Base-by-base conservation (phyloP, 352 stramenopile species). In the Pythium apleroticum region DNA sequence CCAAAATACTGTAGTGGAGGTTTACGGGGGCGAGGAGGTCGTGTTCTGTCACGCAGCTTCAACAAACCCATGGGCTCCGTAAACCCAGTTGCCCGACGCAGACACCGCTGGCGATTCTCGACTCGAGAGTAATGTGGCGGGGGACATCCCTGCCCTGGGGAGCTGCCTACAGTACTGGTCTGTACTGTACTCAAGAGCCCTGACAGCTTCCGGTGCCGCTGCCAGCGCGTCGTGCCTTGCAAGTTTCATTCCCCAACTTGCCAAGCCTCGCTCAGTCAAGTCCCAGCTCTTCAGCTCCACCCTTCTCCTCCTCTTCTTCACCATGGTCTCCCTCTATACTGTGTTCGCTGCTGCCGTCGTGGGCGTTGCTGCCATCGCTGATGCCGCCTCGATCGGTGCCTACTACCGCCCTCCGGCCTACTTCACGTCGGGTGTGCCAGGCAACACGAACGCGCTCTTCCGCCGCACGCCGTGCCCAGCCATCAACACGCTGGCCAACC, bases 401-500 rank as follows among this genome's bases (percentile, higher is more conserved):
- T 68, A 68, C 54, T 68, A 54, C 35, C 61, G 61, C 20, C 61
- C 61, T 6, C 37, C 30, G 2, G 22, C 41, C 10, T 8, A 14
- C 17, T 7, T 57, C 10, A 48, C 61, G 8, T 59, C 61, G 30
- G 53, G 61, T 15, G 31, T 57, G 14, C 53, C 41, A 17, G 31
- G 45, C 53, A 53, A 55, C 24, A 52, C 52, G 1, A 62, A 33
- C 35, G 54, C 61, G 22, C 50, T 24, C 10, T 68, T 46, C 46
- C 28, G 43, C 10, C 53, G 61, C 19, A 46, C 53, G 27, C 81
- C 84, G 24, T 92, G 84, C 48, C 84, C 81, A 30, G 79, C 73
- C 19, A 69, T 92, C 50, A 92, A 92, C 57, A 69, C 77, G 31
- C 66, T 92, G 27, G 81, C 83, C 7, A 92, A 91, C 55, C 81